Conservation (phyloP, 805 yeast genomes). For the Wickerhamiella lipophila region DNA sequence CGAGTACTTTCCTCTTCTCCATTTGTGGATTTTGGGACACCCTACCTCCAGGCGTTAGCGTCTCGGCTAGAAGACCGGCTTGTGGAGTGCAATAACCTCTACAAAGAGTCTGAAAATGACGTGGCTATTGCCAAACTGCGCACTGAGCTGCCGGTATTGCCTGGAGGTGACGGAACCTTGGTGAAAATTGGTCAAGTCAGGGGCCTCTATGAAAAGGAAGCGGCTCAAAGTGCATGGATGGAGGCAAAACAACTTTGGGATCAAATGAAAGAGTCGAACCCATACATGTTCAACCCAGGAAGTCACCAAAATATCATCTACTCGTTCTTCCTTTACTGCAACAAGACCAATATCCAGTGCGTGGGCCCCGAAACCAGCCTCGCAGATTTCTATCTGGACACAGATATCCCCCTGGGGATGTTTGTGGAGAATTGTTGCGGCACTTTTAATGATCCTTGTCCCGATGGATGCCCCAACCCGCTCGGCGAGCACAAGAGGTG, state of each 20-base stretch:
- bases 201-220: neutral
- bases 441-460: conserved; percentile 54
- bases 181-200: neutral
- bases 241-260: conserved; percentile 56
- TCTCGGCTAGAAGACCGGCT: conserved; percentile 38
- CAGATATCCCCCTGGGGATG: conserved; percentile 80
- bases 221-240: conserved; percentile 18
- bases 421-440: conserved; percentile 67
- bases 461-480: conserved; percentile 67
- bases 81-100: conserved; percentile 18
- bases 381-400: conserved; percentile 81
- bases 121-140: neutral
- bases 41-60: conserved; percentile 46
- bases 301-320: conserved; percentile 69
- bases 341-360: conserved; percentile 81
- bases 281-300: conserved; percentile 53
- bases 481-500: conserved; percentile 66
- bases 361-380: conserved; percentile 77
- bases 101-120: conserved; percentile 2
- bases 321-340: conserved; percentile 58
- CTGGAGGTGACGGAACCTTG: conserved; percentile 2
- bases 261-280: conserved; percentile 37
- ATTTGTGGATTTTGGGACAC: conserved; percentile 59
- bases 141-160: neutral
- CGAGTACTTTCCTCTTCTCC: conserved; percentile 74